Base-by-base conservation (phyloP, 768 basidiomycete species). In the Leccinum ochraceum region DNA sequence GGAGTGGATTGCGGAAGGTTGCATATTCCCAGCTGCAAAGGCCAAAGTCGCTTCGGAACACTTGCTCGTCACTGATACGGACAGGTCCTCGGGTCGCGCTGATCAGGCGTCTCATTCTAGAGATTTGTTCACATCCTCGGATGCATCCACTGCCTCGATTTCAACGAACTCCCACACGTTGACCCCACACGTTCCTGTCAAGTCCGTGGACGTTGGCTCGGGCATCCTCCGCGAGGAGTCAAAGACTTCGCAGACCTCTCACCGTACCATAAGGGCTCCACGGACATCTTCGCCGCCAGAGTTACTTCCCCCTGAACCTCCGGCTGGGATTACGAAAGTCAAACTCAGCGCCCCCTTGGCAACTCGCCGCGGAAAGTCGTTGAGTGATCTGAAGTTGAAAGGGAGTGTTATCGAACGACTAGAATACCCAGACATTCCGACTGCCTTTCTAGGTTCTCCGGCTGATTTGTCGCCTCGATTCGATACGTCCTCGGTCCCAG, bases 341-440 rank as follows among this genome's bases (percentile, higher is more conserved):
- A 42, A 36, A 22, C 71, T 37, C 46, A 60, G 37, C 17, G 68
- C 28, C 16, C 71, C 79, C 7, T 58, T 80, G 11, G 78, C 80
- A 24, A 60, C 74, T 44, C 80, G 78, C 16, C 74, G 79, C 36
- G 79, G 79, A 48, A 71, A 72, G 67, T 68, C 71, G 37, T 60
- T 74, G 4, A 75, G 71, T 22, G 53, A 64, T 20, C 62, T 79
- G 42, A 73, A 57, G 57, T 58, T 63, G 58, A 74, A 58, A 51
- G 61, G 50, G 17, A 48, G 36, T 44, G 65, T 59, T 39, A 63
- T 66, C 49, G 60, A 68, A 52, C 60, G 61, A 16, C 16, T 65
- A 61, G 62, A 71, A 7, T 81, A 80, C 58, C 79, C 80, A 22
- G 75, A 74, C 55, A 77, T 81, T 14, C 80, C 79, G 6, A 78